phyloP scores from a whole-genome alignment of 805 yeast species.

The Yarrowia bubula region DNA sequence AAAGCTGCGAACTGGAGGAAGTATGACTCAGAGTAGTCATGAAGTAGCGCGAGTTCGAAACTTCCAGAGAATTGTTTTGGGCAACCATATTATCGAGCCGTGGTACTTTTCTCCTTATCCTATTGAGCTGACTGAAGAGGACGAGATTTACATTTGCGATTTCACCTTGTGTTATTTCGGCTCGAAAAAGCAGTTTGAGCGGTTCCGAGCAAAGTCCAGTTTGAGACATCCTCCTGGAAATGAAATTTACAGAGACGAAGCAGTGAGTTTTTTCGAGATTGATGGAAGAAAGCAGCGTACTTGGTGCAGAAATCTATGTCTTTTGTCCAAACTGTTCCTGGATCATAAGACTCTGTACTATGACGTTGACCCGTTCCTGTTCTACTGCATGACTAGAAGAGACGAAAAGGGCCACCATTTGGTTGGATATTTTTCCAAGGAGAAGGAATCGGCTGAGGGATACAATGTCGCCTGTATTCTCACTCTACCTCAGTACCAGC shows the following conservation, averaged over 20 bases:
- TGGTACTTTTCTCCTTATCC: constrained; percentile 99
- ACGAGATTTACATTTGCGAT: constrained; percentile 85
- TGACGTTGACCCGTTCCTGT: constrained; percentile 96
- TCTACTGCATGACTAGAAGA: constrained; percentile 89
- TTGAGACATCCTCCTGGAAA: constrained; percentile 97
- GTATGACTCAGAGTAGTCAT: constrained; percentile 84
- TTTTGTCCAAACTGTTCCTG: constrained; percentile 81
- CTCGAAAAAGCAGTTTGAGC: constrained; percentile 83
- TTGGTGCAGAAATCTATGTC: constrained; percentile 94
- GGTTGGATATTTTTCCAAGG: constrained; percentile 95
- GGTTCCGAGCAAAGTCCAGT: constrained; percentile 84
- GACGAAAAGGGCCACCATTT: constrained; percentile 92
- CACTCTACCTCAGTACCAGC: constrained; percentile 93
- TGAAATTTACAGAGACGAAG: constrained; percentile 90
- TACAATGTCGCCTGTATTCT: constrained; percentile 97
- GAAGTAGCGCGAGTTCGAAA: constrained; percentile 92
- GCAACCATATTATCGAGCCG: constrained; percentile 90
- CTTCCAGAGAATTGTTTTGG: constrained; percentile 72
- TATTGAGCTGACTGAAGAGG: constrained; percentile 88
- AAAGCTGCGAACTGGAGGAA: constrained; percentile 88
- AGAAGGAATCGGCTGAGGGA: constrained; percentile 91
- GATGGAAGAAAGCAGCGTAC: constrained; percentile 95
- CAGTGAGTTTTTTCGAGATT: constrained; percentile 92
- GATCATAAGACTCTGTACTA: constrained; percentile 96
- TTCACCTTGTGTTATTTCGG: constrained; percentile 87